Percentiles rank a stretch among this genome's conserved stretches.
Conservation (phyloP, 768 basidiomycete species). For the Termitomyces sp. region DNA sequence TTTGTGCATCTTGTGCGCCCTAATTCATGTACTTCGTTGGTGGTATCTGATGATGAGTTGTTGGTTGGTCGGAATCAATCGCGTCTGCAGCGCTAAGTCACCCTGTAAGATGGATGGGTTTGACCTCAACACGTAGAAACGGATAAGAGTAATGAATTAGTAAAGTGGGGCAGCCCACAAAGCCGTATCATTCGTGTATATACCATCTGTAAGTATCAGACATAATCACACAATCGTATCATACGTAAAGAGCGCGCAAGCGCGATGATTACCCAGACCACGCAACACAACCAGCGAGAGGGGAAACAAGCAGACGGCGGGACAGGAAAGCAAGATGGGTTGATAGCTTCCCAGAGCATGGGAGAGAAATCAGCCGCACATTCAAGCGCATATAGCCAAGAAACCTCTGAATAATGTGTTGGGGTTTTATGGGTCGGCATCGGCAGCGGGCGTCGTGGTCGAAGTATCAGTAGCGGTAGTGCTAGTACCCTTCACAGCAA, state of each 20-base stretch:
- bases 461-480: slow-evolving; percentile 14
- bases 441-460: slow-evolving; percentile 21
- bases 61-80: neutral
- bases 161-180: slow-evolving; percentile 16
- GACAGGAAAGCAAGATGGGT: slow-evolving; percentile 15
- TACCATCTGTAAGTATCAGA: slow-evolving; percentile 15
- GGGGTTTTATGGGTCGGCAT: slow-evolving; percentile 18
- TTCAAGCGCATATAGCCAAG: slow-evolving; percentile 6
- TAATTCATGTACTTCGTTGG: neutral
- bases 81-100: neutral
- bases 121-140: neutral
- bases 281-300: slow-evolving; percentile 23
- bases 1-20: neutral
- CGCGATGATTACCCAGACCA: slow-evolving; percentile 21
- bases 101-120: neutral
- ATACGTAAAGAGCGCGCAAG: slow-evolving; percentile 18
- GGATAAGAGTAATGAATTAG: neutral
- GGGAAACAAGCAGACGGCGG: slow-evolving; percentile 20
- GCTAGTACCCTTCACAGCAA: slow-evolving; percentile 61
- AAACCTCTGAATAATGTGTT: slow-evolving; percentile 9
- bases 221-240: slow-evolving; percentile 2
- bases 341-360: slow-evolving; percentile 2
- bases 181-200: slow-evolving; percentile 26
- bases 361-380: slow-evolving; percentile 6
- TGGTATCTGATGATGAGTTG: neutral